These are phyloP conservation scores for Colletotrichum cereale DNA, from an alignment of 2,329 filamentous ascomycete species.

Conservation along the genomic window DNA sequence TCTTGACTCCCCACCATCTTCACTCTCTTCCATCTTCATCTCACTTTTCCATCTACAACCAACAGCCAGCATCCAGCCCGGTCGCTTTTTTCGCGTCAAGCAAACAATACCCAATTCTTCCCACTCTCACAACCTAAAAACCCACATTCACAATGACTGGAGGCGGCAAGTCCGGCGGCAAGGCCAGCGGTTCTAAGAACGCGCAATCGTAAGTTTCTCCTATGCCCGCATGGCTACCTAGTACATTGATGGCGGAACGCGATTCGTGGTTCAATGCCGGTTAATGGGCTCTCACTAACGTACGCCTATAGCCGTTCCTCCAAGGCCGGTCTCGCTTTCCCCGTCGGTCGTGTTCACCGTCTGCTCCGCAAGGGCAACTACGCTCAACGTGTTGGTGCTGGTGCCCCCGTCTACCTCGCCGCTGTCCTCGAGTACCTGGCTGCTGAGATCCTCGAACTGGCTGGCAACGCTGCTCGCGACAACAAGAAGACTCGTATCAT, in stretches of 20 bases:
- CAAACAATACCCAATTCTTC: slow-evolving; percentile 35
- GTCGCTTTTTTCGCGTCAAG: slow-evolving; percentile 25
- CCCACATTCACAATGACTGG: slow-evolving; percentile 92
- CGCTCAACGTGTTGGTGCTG: slow-evolving; percentile 98
- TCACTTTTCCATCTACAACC: slow-evolving; percentile 46
- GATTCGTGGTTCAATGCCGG: not conserved
- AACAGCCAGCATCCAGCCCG: slow-evolving; percentile 43
- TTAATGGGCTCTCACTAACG: slow-evolving; percentile 52
- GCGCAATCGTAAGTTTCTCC: slow-evolving; percentile 89
- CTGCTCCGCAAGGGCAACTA: slow-evolving; percentile 99
- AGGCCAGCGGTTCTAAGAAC: slow-evolving; percentile 99
- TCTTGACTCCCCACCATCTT: slow-evolving; percentile 59
- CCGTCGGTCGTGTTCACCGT: slow-evolving; percentile 99
- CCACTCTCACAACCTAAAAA: slow-evolving; percentile 51
- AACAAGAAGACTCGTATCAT: slow-evolving; percentile 99
- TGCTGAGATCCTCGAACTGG: slow-evolving; percentile 98
- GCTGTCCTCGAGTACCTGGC: slow-evolving; percentile 98
- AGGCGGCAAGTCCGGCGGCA: slow-evolving; percentile 99
- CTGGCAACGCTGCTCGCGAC: slow-evolving; percentile 97
- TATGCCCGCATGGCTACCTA: not conserved
- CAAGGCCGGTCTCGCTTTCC: slow-evolving; percentile 99
- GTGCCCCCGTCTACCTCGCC: slow-evolving; percentile 96
- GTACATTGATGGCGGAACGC: slow-evolving; percentile 54
- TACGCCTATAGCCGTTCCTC: slow-evolving; percentile 85
- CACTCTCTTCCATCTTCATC: slow-evolving; percentile 49